Percentiles rank a stretch among this genome's conserved stretches.
Conservation (phyloP, 2,329 filamentous ascomycete species). For the Bipolaris gigantea region DNA sequence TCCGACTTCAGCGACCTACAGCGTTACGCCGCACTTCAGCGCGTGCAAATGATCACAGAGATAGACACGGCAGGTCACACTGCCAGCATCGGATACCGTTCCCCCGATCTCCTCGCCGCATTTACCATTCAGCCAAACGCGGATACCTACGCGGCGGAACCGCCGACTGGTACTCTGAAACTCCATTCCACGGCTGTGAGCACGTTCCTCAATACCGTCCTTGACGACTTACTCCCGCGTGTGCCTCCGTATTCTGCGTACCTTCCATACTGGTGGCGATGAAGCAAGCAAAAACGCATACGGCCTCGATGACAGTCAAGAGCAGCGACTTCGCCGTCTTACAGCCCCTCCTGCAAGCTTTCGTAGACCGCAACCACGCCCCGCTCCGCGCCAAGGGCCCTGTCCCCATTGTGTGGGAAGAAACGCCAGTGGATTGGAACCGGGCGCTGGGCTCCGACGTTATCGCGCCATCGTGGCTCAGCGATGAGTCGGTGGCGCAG, state of each 20-base stretch:
- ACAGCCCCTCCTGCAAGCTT: slow-evolving; percentile 74
- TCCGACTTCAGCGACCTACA: slow-evolving; percentile 68
- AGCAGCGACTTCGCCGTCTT: slow-evolving; percentile 68
- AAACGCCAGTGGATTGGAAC: slow-evolving; percentile 79
- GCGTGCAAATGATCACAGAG: slow-evolving; percentile 72
- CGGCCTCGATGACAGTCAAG: slow-evolving; percentile 67
- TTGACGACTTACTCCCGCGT: slow-evolving; percentile 72
- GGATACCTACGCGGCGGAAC: slow-evolving; percentile 57
- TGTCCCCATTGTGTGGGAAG: slow-evolving; percentile 82
- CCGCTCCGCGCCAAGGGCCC: slow-evolving; percentile 66
- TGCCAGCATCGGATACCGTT: slow-evolving; percentile 64
- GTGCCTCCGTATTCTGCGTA: slow-evolving; percentile 64
- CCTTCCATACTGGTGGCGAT: slow-evolving; percentile 85
- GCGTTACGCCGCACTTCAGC: slow-evolving; percentile 67
- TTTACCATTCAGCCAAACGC: slow-evolving; percentile 58
- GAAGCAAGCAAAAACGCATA: slow-evolving; percentile 81
- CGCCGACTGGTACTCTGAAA: slow-evolving; percentile 67
- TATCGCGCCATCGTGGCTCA: slow-evolving; percentile 78
- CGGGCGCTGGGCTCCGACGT: slow-evolving; percentile 70
- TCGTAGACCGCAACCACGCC: slow-evolving; percentile 70
- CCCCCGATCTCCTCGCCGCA: slow-evolving; percentile 72
- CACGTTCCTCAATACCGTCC: slow-evolving; percentile 70
- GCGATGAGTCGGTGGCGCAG: slow-evolving; percentile 61
- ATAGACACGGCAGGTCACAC: slow-evolving; percentile 84
- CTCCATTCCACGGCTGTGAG: slow-evolving; percentile 73